phyloP scores from a whole-genome alignment of 371 early-diverging fungal species.

The Lichtheimia ornata region DNA sequence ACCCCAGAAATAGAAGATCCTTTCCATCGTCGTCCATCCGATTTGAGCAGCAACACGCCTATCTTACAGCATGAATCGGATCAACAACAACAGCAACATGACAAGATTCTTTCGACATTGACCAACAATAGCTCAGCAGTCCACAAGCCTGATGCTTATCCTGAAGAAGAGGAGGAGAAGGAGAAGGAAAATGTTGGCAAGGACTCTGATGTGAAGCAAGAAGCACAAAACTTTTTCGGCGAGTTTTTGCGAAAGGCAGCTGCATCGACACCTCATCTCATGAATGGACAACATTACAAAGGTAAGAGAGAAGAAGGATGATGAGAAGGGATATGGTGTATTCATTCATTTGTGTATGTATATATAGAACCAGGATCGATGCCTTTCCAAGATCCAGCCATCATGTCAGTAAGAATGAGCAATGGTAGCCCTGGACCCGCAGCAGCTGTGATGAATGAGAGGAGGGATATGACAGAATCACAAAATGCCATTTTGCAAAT shows the following conservation, averaged over 20 bases:
- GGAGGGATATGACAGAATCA: conserved; percentile 12
- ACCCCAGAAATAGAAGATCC: conserved; percentile 10
- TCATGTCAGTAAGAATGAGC: conserved; percentile 62
- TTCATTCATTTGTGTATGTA: not conserved
- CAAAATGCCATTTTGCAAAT: conserved; percentile 41
- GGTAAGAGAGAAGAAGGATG: conserved; percentile 15
- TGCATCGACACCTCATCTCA: conserved; percentile 28
- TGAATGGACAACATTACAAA: conserved; percentile 16
- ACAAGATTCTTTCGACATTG: not conserved
- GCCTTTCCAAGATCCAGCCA: conserved; percentile 70
- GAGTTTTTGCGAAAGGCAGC: conserved; percentile 74
- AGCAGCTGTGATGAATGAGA: not conserved
- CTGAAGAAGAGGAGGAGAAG: conserved; percentile 8
- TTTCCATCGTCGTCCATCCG: conserved; percentile 3
- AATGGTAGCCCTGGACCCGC: conserved; percentile 9
- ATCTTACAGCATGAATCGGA: not conserved
- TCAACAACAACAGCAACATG: not conserved
- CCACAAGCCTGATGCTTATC: conserved; percentile 14
- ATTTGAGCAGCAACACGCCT: not conserved
- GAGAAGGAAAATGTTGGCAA: not conserved
- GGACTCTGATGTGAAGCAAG: conserved; percentile 28
- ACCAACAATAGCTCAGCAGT: not conserved
- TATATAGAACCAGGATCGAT: conserved; percentile 16
- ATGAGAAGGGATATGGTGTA: not conserved
- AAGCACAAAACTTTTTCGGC: conserved; percentile 69